phyloP scores from a whole-genome alignment of 225 moss, liverwort and hornwort genomes.

The Sphagnum tenellum region DNA sequence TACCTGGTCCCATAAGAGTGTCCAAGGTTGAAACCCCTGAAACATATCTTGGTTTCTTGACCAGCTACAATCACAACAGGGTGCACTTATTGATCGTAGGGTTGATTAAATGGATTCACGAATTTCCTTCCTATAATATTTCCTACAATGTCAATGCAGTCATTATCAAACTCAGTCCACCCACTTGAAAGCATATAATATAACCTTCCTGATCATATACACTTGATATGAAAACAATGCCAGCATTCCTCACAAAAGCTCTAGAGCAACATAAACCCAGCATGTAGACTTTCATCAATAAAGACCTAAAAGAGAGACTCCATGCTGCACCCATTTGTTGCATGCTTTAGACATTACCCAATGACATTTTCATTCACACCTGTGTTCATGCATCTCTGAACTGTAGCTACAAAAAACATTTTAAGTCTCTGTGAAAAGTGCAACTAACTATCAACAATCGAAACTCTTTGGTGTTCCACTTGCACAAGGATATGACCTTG shows the following conservation, averaged over 20 bases:
- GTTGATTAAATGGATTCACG: conserved; percentile 15
- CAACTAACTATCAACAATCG: conserved; percentile 57
- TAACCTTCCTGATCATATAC: no score
- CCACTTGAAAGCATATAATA: no score
- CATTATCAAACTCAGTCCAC: no score
- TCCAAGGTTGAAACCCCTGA: conserved; percentile 54
- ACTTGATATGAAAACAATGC: no score
- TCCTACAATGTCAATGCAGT: conserved; percentile 28
- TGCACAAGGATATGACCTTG: conserved; percentile 68
- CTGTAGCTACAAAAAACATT: no score
- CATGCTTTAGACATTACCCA: not conserved
- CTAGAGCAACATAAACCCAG: no score
- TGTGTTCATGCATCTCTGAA: no score
- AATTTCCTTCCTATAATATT: conserved; percentile 32
- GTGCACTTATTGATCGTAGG: conserved; percentile 58
- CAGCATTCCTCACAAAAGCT: no score
- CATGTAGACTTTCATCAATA: no score
- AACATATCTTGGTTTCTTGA: conserved; percentile 40
- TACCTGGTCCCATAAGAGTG: conserved; percentile 49
- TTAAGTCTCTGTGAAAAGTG: not conserved
- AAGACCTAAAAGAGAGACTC: no score
- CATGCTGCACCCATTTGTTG: no score
- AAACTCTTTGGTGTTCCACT: conserved; percentile 57
- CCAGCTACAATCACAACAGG: conserved; percentile 72
- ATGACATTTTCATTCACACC: not conserved